A percentile compares a stretch with the other conserved stretches of the same genome.
Evolutionary conservation across 441 rosid genomes (phyloP).

Genomic region (Mallotus repandus): DNA sequence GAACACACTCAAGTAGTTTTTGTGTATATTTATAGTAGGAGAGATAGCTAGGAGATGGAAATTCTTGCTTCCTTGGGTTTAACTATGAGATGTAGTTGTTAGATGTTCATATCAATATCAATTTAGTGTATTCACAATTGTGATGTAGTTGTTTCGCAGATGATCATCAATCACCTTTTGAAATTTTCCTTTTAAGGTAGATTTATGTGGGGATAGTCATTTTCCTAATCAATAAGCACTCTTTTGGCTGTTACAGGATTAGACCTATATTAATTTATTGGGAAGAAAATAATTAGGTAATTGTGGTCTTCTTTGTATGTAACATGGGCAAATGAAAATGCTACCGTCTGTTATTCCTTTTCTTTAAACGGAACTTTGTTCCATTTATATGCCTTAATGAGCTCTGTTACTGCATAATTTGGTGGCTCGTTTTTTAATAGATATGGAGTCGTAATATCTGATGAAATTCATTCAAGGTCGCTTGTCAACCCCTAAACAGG

Average conservation of each 20-base stretch:
- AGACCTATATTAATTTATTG: not conserved
- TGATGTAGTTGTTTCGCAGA: conserved; percentile 30
- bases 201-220: conserved; percentile 1
- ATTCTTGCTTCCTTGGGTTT: conserved; percentile 38
- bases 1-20: conserved; percentile 29
- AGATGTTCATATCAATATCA: conserved; percentile 51
- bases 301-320: too few relatives aligned
- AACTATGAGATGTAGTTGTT: conserved; percentile 34
- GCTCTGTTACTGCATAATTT: too few relatives aligned
- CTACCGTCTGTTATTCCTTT: too few relatives aligned
- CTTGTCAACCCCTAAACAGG: too few relatives aligned
- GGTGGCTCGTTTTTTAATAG: too few relatives aligned
- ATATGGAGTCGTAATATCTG: too few relatives aligned
- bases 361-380: too few relatives aligned
- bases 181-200: not conserved
- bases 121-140: conserved; percentile 29
- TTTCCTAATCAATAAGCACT: conserved; percentile 6
- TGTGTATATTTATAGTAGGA: conserved; percentile 44
- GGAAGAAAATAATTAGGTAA: not conserved
- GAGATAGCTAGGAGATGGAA: conserved; percentile 40
- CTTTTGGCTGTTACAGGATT: not conserved
- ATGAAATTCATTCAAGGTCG: too few relatives aligned
- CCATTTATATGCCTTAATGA: too few relatives aligned
- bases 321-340: not conserved
- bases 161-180: not conserved